Evolutionary conservation across 768 basidiomycete species (phyloP).

Genomic region (Boletus eberwhitei): DNA sequence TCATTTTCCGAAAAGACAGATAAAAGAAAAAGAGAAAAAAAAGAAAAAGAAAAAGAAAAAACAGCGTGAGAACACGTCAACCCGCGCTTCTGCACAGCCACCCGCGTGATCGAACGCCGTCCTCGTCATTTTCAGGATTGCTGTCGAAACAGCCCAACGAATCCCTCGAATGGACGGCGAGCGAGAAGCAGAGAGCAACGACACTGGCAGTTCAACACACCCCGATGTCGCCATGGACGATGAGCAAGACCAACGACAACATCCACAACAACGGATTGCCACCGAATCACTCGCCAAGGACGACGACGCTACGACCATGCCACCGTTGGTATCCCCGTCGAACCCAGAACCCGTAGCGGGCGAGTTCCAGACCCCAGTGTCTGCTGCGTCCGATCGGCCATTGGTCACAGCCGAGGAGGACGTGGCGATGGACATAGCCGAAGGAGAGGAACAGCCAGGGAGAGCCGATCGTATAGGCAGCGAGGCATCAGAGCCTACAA

Average conservation of each 20-base stretch:
- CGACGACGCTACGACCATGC: not conserved
- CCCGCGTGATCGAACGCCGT: conserved; percentile 23
- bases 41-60: not conserved
- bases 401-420: conserved; percentile 22
- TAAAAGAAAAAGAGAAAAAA: not conserved
- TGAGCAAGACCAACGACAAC: conserved; percentile 15
- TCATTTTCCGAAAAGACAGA: no score
- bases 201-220: not conserved
- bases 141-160: conserved; percentile 11
- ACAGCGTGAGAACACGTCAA: conserved; percentile 5
- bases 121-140: conserved; percentile 28
- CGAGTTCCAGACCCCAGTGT: not conserved
- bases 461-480: conserved; percentile 5
- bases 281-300: not conserved
- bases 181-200: conserved; percentile 5
- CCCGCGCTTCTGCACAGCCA: conserved; percentile 18
- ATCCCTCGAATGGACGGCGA: conserved; percentile 23
- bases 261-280: not conserved
- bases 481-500: not conserved
- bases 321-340: not conserved
- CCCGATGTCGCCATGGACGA: conserved; percentile 21
- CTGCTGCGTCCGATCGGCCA: conserved; percentile 22
- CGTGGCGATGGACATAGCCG: conserved; percentile 23
- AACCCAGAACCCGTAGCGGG: conserved; percentile 11
- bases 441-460: conserved; percentile 15